Evolutionary conservation across 305 asterid species (phyloP), one percentile per base, ranked within the genome.

Genomic region (Solanum hybrid): DNA sequence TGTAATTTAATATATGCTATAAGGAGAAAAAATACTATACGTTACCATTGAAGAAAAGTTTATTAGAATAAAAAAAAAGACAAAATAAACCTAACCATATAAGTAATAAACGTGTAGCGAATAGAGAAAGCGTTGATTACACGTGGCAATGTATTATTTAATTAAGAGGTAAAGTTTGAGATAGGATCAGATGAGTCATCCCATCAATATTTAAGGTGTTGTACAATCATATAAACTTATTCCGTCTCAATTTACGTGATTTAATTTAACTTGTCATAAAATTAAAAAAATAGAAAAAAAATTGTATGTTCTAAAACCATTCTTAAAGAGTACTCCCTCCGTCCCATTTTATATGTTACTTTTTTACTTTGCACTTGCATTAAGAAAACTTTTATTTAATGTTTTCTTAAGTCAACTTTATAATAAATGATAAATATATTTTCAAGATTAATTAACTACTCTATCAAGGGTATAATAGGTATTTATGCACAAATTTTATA

Each of bases 181-280:
- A 82, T 82, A 41, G 87, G 87, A 82, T 82, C 87, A 15, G 72
- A 82, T 82, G 87, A 82, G 15, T 82, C 87, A 39, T 27, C 87
- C 37, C 87, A 82, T 82, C 37, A 41, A 10, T 24, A 80, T 75
- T 75, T 29, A 29, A 75, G 22, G 79, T 29, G 3, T 3, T 27
- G 20, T 26, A 5, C 79, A 9, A 9, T 1, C 5, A 22, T 68
- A 65, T 3, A 7, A 33, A 39, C 29, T 70, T 15, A 17, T 70
- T 70, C 1, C 31, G 32, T 24, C 8, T 10, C 2, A 24, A 70
- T 70, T 70, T 24, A 70, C 6, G 8, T 70, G 7, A 24, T 5
- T 70, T 70, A 10, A 70, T n/a, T 24, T 65, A 8, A 39, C 14
- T 39, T 39, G 51, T 39, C 45, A 38, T 10, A 38, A 38, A 38